Evolutionary conservation across 768 basidiomycete species (phyloP), one percentile per base, ranked within the genome.

Genomic region (Kwoniella heveanensis): DNA sequence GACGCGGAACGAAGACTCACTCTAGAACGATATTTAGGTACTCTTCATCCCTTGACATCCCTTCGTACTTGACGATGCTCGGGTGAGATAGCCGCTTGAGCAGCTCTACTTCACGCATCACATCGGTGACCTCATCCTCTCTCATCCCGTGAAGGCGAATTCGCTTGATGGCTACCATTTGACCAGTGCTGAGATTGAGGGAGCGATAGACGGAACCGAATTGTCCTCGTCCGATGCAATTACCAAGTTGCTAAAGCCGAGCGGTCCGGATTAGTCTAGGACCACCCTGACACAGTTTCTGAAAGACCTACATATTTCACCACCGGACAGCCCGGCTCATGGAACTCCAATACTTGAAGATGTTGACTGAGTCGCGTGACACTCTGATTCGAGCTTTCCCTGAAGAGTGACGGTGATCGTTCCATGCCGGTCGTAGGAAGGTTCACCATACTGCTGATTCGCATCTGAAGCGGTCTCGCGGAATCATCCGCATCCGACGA

Each of bases 161-260:
- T 29, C 92, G 88, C 82, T 99, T 99, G 55, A 98, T 92, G n/a
- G 95, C 95, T n/a, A 95, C 93, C 87, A 91, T 95, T 80, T 95
- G 91, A 17, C 95, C 95, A 1, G 90, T 93, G 66, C 89, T 89
- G 78, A 97, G 82, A 78, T 99, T 94, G 62, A 99, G 83, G 13
- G 95, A 94, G 15, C 92, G 87, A 79, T 95, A 97, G 6, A 98
- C 95, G 9, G 92, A 87, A 27, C 95, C 95, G 79, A 97, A 98
- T 82, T 98, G 95, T 8, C 95, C 95, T 53, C 90, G 87, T 1
- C 95, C 95, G 67, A 99, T 95, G 78, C 92, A 94, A 80, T 96
- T 94, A 29, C 95, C 95, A 21, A 99, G 84, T 93, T 95, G 92
- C 95, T 97, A 49, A 10, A 75, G 29, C 48, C 10, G 55, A 39